Base-by-base conservation (phyloP, 2,329 filamentous ascomycete species). In the Lachnellula hyalina region DNA sequence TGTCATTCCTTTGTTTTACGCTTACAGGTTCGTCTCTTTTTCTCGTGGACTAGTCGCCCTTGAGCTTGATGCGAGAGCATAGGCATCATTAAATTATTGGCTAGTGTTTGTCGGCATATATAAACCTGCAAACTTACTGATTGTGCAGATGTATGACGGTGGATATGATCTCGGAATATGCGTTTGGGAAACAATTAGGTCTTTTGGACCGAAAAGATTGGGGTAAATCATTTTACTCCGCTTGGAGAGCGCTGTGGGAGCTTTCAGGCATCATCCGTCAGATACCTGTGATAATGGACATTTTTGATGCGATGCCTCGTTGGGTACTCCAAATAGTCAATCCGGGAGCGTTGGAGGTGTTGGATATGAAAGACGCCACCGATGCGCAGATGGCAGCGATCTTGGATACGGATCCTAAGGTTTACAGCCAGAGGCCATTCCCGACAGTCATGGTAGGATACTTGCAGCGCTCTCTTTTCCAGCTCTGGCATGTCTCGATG, bases 161-260 rank as follows among this genome's bases (percentile, higher is more conserved):
- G 15, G 53, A 55, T 48, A 55, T 55, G 19, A 55, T 55, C 19
- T 55, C 53, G 8, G 53, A 55, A 8, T 55, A 55, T 28, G 53
- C 53, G 19, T 51, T 47, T 12, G 53, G 48, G 4, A 44, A 59
- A 21, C 61, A 56, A 32, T 65, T 67, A 52, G 54, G 68, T 34
- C 56, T 66, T 28, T 44, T 70, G 5, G 67, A 69, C 28, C 47
- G 48, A 4, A 44, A 55, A 0, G 62, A 69, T n/a, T 59, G 59
- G 15, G 66, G 62, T 1, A 47, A 47, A 4, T 40, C 58, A 7
- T 68, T 68, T 59, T 65, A 63, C 54, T 58, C 57, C 6, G 58
- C 64, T 49, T 61, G 66, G 17, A 57, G 61, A 25, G 55, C 56
- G 4, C 55, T 69, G 35, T 62, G 63, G 51, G 51, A 53, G 25